Base-by-base conservation (phyloP, 371 early-diverging fungal genomes). In the Amoeboaphelidium protococcarum region DNA sequence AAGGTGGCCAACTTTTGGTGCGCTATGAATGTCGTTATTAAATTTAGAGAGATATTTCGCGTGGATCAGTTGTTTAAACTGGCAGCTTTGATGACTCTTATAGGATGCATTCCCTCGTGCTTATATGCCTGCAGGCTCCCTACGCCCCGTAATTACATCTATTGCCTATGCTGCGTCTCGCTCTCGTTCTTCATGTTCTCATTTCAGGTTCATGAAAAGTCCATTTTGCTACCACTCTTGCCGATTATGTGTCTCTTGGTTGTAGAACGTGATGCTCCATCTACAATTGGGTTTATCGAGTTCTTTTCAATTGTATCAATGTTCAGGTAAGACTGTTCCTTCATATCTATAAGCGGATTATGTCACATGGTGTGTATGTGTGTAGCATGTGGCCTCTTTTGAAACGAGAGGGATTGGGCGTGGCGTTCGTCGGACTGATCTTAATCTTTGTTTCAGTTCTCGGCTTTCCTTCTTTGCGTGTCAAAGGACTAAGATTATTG, bases 1-100 rank as follows among this genome's bases (percentile, higher is more conserved):
- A 94, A 94, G 58, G 91, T 94, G 0, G 92, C 88, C 27, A 91
- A 87, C 53, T 54, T 91, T 2, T 94, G 95, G 95, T 94, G 95
- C 56, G 80, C 88, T 0, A 23, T 82, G 1, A 87, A 75, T 48
- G 72, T 89, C 1, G 61, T 75, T 3, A 52, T 91, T 54, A 91
- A 91, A 52, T 54, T 87, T 26, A 75, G 79, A 13, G 59, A 68
- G 2, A 49, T 79, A 19, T 72, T 79, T 47, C 59, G 58, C 13
- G 50, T 74, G 13, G 57, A 69, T 40, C 27, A 65, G 0, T 69
- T 88, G 2, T 68, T 82, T 13, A 61, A 64, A 10, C 45, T 86
- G 16, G n/a, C n/a, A n/a, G n/a, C n/a, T n/a, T n/a, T n/a, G n/a
- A 40, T 27, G 25, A 52, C 25, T 23, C 40, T 22, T n/a, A n/a